Percentiles rank a stretch among this genome's conserved stretches.
These are phyloP conservation scores for Phanerochaete sordida DNA, from an alignment of 768 basidiomycete genomes.

Conservation along the genomic window DNA sequence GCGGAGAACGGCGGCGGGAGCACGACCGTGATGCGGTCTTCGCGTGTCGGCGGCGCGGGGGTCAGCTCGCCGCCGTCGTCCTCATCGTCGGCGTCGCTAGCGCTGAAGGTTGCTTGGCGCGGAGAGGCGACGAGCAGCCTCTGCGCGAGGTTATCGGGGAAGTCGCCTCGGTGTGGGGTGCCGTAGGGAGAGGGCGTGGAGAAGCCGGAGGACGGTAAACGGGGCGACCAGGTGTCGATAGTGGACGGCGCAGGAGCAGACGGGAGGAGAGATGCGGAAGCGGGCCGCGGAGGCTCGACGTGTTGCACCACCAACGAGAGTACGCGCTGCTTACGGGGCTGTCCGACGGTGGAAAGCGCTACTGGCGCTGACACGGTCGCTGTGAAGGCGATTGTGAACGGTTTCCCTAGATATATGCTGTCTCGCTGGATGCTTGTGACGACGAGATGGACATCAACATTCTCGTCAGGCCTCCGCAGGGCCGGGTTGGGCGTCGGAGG, in stretches of 20 bases:
- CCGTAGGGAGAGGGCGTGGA: conserved; percentile 47
- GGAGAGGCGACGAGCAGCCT: conserved; percentile 45
- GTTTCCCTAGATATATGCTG: conserved; percentile 45
- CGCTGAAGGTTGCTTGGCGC: conserved; percentile 20
- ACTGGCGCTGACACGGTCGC: conserved; percentile 48
- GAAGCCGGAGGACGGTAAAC: conserved; percentile 45
- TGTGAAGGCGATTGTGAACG: conserved; percentile 55
- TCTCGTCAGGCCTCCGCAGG: conserved; percentile 23
- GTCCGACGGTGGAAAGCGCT: conserved; percentile 28
- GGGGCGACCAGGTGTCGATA: conserved; percentile 28
- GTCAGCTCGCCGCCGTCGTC: conserved; percentile 14
- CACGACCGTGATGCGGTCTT: conserved; percentile 1
- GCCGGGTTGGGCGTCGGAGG: conserved; percentile 22
- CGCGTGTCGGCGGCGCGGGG: conserved; percentile 11
- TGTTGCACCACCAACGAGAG: conserved; percentile 65
- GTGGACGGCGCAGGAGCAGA: conserved; percentile 10
- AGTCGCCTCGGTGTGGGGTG: conserved; percentile 34
- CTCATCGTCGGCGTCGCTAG: conserved; percentile 19
- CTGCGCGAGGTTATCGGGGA: conserved; percentile 51
- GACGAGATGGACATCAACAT: conserved; percentile 57
- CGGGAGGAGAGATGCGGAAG: conserved; percentile 18
- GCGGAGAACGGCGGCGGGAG: conserved; percentile 22
- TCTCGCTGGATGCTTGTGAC: conserved; percentile 47
- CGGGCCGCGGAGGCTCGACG: conserved; percentile 40
- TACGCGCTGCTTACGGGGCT: conserved; percentile 32